These are phyloP conservation scores for Tetraselmis chui DNA, from an alignment of 139 green algal genomes.

Conservation along the genomic window DNA sequence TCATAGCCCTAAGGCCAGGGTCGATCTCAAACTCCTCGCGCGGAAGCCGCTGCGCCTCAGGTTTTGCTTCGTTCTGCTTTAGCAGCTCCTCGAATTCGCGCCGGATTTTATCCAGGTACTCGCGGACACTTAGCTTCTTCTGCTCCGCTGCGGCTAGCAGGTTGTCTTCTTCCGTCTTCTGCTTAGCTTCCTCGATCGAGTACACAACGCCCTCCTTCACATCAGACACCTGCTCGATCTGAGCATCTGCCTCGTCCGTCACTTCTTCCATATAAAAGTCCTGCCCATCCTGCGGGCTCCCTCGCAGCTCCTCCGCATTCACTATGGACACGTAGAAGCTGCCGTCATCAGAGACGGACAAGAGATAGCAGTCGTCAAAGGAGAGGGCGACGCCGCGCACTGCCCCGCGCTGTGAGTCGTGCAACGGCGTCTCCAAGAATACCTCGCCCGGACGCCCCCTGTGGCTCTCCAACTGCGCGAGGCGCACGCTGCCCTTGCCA, in stretches of 20 bases:
- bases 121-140: slow-evolving; percentile 50
- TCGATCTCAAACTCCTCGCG: slow-evolving; percentile 48
- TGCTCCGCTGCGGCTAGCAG: slow-evolving; percentile 30
- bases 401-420: slow-evolving; percentile 42
- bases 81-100: slow-evolving; percentile 45
- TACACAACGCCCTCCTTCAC: slow-evolving; percentile 36
- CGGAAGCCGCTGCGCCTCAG: slow-evolving; percentile 34
- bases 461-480: background rate
- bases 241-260: slow-evolving; percentile 16
- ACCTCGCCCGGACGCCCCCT: background rate
- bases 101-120: slow-evolving; percentile 35
- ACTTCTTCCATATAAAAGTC: slow-evolving; percentile 9
- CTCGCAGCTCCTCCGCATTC: slow-evolving; percentile 1
- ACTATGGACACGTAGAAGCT: slow-evolving; percentile 29
- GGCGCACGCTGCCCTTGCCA: slow-evolving; percentile 17
- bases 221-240: slow-evolving; percentile 17
- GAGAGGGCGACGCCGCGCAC: slow-evolving; percentile 42
- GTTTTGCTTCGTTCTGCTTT: slow-evolving; percentile 41
- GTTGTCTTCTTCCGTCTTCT: slow-evolving; percentile 52
- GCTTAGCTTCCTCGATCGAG: slow-evolving; percentile 68
- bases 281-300: background rate
- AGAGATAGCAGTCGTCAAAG: slow-evolving; percentile 54
- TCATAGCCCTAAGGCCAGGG: slow-evolving; percentile 29
- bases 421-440: slow-evolving; percentile 38
- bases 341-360: slow-evolving; percentile 44